phyloP scores from a whole-genome alignment of 2,329 filamentous ascomycete genomes.

The Trichophyton simii region DNA sequence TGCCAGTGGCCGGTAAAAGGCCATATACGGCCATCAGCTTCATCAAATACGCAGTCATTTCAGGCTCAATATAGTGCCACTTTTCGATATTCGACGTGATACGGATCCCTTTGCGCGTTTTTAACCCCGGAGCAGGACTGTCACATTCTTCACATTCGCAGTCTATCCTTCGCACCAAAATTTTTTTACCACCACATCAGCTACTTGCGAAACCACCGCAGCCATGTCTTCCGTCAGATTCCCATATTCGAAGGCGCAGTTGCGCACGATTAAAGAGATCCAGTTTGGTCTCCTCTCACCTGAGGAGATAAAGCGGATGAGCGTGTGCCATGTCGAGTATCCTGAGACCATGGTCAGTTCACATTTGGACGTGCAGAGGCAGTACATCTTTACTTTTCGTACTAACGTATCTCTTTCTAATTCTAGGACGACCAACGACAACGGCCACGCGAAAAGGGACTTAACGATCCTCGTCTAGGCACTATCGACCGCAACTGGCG shows the following conservation, averaged over 20 bases:
- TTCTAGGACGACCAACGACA: conserved; percentile 70
- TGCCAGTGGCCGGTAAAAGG: conserved; percentile 33
- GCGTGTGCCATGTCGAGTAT: conserved; percentile 88
- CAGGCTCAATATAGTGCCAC: background rate
- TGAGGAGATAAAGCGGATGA: conserved; percentile 98
- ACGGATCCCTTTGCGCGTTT: background rate
- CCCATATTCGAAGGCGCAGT: conserved; percentile 80
- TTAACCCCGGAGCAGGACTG: background rate
- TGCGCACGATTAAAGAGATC: conserved; percentile 97
- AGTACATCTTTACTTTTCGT: background rate
- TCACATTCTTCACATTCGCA: background rate
- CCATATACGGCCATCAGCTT: conserved; percentile 26
- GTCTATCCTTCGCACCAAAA: background rate
- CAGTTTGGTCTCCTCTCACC: conserved; percentile 96
- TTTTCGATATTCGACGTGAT: background rate
- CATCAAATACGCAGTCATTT: conserved; percentile 18
- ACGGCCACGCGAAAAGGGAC: conserved; percentile 76
- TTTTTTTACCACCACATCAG: too few relatives aligned
- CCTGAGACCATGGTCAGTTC: conserved; percentile 77
- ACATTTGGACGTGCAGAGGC: background rate
- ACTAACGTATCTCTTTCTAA: conserved; percentile 13
- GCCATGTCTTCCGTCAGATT: conserved; percentile 90
- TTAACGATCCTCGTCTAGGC: conserved; percentile 91
- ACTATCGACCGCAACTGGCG: conserved; percentile 93
- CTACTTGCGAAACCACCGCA: conserved; percentile 19